Evolutionary conservation across 768 basidiomycete species (phyloP), one percentile per base, ranked within the genome.

Genomic region (Phylloporus sp.): DNA sequence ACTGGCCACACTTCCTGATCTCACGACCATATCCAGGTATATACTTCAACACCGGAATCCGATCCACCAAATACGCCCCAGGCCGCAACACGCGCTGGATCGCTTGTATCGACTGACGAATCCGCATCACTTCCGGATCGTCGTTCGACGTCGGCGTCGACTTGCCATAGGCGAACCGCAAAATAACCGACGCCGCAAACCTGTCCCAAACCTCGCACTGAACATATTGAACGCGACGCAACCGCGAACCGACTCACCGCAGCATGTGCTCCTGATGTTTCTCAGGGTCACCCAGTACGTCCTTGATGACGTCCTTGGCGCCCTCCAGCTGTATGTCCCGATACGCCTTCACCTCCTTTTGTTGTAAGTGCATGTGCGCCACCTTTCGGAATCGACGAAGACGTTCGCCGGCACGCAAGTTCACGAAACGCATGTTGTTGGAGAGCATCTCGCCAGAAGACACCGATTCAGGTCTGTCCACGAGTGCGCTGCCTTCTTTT

Each of bases 1-100:
- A 74, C 0, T 58, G 44, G 53, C 84, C 82, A 10, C 73, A 77
- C 1, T 71, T 63, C 36, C 71, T 70, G 11, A 86, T 63, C 41
- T 75, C 72, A 5, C 69, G 66, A 4, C 79, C 68, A 53, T 81
- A 82, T 15, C 79, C 77, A 4, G 84, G 82, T 18, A 86, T 52
- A 54, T 77, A 76, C 29, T 54, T 58, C 21, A 71, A 53, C 31
- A 59, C 46, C 0, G 72, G 69, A 21, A 66, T 49, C 1, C 52
- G 52, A 44, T 73, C 67, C 24, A 71, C 69, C 20, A 65, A 55
- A 40, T 62, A 64, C 0, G 61, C 58, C 2, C 70, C 70, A 9
- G 68, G 68, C 2, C 59, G 57, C 38, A 70, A 45, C 6, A 53
- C 59, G 5, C 26, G 20, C 23, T 59, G 53, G 3, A 71, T 52